phyloP scores from a whole-genome alignment of 768 basidiomycete genomes.

The Tulasnella sp. region DNA sequence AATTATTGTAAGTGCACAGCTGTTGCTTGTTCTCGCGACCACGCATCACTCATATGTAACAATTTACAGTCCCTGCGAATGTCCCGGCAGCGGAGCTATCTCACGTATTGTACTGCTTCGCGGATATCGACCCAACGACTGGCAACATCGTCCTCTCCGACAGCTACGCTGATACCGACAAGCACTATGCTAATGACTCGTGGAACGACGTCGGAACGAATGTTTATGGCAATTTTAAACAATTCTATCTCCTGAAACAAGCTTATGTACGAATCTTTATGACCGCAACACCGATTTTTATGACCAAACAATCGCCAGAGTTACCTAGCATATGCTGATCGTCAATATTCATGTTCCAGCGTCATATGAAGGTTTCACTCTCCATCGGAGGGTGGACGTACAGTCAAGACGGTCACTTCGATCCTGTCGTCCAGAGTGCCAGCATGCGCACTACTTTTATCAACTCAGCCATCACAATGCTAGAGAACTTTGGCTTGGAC shows the following conservation, averaged over 20 bases:
- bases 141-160: constrained; percentile 29
- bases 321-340: background rate
- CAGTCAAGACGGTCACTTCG: constrained; percentile 15
- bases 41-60: too few species aligned
- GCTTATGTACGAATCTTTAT: too few species aligned
- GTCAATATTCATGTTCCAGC: constrained; percentile 13
- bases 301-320: background rate
- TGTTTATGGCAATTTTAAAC: constrained; percentile 30
- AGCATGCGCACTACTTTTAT: constrained; percentile 16
- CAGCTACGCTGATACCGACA: constrained; percentile 27
- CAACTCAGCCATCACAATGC: constrained; percentile 24
- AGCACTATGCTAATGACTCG: constrained; percentile 26
- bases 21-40: too few species aligned
- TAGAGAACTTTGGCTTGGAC: constrained; percentile 32
- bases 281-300: too few species aligned
- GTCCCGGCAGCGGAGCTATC: too few species aligned
- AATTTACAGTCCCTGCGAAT: too few species aligned
- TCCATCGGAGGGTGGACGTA: constrained; percentile 27
- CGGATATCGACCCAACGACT: constrained; percentile 27
- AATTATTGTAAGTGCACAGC: background rate
- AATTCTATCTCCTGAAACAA: constrained; percentile 29
- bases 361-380: constrained; percentile 28
- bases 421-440: constrained; percentile 13
- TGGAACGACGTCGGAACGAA: constrained; percentile 28
- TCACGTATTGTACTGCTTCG: constrained; percentile 31